Evolutionary conservation across 306 rosid species (phyloP).

Genomic region (Dalbergia cultrata): DNA sequence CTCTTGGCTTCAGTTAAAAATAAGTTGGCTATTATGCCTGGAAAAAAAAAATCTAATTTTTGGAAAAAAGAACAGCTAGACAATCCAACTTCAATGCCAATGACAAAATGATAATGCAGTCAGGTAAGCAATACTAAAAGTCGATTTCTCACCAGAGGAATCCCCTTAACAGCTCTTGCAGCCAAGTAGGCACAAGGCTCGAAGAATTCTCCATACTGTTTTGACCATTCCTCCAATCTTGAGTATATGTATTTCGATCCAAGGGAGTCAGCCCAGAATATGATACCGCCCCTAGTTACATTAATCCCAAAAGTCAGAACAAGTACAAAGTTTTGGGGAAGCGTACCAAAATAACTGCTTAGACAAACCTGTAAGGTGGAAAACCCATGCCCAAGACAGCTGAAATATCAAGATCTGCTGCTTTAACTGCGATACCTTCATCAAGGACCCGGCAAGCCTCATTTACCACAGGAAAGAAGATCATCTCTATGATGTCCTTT

Average conservation of each 20-base stretch:
- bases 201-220: constrained; percentile 81
- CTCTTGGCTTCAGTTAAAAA: background rate
- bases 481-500: constrained; percentile 91
- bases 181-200: constrained; percentile 94
- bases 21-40: too few relatives aligned
- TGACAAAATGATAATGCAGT: background rate
- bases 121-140: background rate
- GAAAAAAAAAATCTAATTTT: too few relatives aligned
- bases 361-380: constrained; percentile 93
- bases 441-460: constrained; percentile 97
- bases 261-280: constrained; percentile 95
- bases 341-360: background rate
- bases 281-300: constrained; percentile 86
- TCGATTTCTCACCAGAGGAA: constrained; percentile 74
- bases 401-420: constrained; percentile 90
- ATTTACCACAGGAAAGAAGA: constrained; percentile 94
- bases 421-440: constrained; percentile 92
- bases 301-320: constrained; percentile 40
- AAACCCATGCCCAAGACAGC: constrained; percentile 96
- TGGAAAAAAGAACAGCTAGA: constrained; percentile 1
- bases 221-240: constrained; percentile 85
- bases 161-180: constrained; percentile 88
- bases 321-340: background rate
- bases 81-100: background rate
- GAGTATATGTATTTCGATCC: constrained; percentile 91